Base-by-base conservation (phyloP, 108 stramenopile species). In the Nitzschia palea region DNA sequence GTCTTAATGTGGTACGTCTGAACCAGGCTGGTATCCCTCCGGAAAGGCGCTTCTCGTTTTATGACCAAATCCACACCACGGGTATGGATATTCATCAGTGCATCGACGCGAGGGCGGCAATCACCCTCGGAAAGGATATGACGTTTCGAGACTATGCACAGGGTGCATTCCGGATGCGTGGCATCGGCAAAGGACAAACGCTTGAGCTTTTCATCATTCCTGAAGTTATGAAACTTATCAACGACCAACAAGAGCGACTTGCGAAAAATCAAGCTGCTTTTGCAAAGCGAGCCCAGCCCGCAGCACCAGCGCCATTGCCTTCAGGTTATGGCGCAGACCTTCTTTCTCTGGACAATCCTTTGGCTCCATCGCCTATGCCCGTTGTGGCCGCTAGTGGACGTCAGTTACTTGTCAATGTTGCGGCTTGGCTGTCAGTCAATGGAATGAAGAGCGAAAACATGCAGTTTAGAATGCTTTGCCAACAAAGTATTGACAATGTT, bases 81-180 rank as follows among this genome's bases (percentile, higher is more conserved):
- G 97, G 97, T 25, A 97, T 97, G 97, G 97, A 98, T 79, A 97
- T 97, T 67, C 87, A 95, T 56, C 97, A 98, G 62, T 85, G 86
- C 37, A 90, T 94, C 45, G 89, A 96, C 71, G 94, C 97, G 2
- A 74, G 80, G 44, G 95, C 96, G 40, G 87, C 77, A 3, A 79
- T 97, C 47, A 98, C 97, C n/a, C 81, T 98, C 5, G 95, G 95
- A 12, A 98, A 98, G 67, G 97, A 97, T 60, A 97, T 98, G 97
- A 96, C 96, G 1, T 96, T 96, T 57, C 87, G 97, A 51, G 97
- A 98, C 62, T 97, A 96, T 76, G 96, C 95, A 1, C 97, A 98
- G 40, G 97, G 96, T 18, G 93, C 95, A n/a, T 98, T 94, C 71
- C 78, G 97, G 15, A 98, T 98, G 97, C 77, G 97, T 23, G 96